A percentile compares a stretch with the other conserved stretches of the same genome.
Evolutionary conservation across 306 rosid species (phyloP).

Genomic region (Corylus avellana): DNA sequence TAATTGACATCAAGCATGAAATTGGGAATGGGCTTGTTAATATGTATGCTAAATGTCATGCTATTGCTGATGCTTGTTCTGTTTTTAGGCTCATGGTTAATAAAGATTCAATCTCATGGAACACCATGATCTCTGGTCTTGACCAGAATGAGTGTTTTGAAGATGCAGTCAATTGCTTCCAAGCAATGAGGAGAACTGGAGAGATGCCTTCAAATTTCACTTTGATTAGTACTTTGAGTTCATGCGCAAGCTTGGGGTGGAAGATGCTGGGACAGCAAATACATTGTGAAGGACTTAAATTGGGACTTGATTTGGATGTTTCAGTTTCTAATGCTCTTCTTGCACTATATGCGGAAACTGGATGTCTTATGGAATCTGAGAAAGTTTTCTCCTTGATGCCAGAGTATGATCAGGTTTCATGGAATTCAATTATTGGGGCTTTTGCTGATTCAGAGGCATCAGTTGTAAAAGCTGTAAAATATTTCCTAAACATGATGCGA

Average conservation of each 20-base stretch:
- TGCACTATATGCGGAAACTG: conserved; percentile 71
- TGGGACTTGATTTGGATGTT: conserved; percentile 85
- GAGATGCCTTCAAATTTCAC: conserved; percentile 75
- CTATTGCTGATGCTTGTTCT: conserved; percentile 56
- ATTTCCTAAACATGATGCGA: conserved; percentile 73
- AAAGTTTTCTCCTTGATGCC: conserved; percentile 76
- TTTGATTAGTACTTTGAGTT: conserved; percentile 84
- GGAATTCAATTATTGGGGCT: conserved; percentile 84
- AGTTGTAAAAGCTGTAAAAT: conserved; percentile 52
- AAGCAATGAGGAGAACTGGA: conserved; percentile 63
- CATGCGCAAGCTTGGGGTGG: conserved; percentile 83
- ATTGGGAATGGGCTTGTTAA: conserved; percentile 79
- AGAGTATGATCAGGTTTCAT: conserved; percentile 75
- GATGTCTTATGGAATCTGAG: conserved; percentile 48
- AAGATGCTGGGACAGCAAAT: conserved; percentile 63
- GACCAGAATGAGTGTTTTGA: conserved; percentile 70
- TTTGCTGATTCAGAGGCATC: conserved; percentile 60
- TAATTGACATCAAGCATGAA: conserved; percentile 39
- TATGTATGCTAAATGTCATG: conserved; percentile 78
- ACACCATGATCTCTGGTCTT: conserved; percentile 78
- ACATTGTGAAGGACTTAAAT: conserved; percentile 70
- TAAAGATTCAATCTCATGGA: conserved; percentile 80
- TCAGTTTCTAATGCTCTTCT: conserved; percentile 90
- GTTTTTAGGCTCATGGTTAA: conserved; percentile 58
- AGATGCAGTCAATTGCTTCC: conserved; percentile 64